Evolutionary conservation across 352 stramenopile species (phyloP).

Genomic region (Phytophthora citrophthora): DNA sequence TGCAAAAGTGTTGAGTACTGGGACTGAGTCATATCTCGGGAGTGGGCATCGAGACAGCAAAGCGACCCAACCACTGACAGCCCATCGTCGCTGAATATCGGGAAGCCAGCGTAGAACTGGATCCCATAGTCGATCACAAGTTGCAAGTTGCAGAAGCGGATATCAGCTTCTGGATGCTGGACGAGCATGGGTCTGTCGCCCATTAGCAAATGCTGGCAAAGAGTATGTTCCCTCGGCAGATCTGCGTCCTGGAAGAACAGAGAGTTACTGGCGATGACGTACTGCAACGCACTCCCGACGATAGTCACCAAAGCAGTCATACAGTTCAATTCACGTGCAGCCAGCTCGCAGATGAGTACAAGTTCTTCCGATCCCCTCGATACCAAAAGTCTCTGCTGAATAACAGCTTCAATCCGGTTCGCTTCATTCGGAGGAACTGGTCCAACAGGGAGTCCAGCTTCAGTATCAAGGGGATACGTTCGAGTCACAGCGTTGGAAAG

Average conservation of each 20-base stretch:
- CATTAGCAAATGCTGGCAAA: conserved; percentile 65
- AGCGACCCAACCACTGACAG: conserved; percentile 3
- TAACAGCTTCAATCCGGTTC: conserved; percentile 38
- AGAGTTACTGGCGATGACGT: conserved; percentile 45
- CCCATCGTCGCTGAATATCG: conserved; percentile 5
- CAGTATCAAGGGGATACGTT: conserved; percentile 37
- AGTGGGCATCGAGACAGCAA: conserved; percentile 7
- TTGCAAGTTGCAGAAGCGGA: conserved; percentile 49
- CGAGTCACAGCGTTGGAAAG: conserved; percentile 42
- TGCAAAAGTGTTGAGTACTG: conserved; percentile 37
- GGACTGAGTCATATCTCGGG: conserved; percentile 36
- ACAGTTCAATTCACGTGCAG: conserved; percentile 42
- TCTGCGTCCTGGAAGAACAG: conserved; percentile 27
- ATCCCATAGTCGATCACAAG: conserved; percentile 34
- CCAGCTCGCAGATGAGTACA: conserved; percentile 42
- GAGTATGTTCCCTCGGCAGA: conserved; percentile 43
- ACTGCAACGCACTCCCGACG: conserved; percentile 38
- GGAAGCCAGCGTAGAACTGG: conserved; percentile 52
- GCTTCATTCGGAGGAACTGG: conserved; percentile 48
- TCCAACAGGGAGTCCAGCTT: conserved; percentile 9
- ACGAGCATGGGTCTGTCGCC: conserved; percentile 56
- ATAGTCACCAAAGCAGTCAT: conserved; percentile 51
- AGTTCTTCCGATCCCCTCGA: conserved; percentile 38
- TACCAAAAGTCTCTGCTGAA: conserved; percentile 30
- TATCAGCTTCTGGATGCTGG: conserved; percentile 59